Evolutionary conservation across 306 rosid species (phyloP).

Genomic region (Trifolium subterraneum): DNA sequence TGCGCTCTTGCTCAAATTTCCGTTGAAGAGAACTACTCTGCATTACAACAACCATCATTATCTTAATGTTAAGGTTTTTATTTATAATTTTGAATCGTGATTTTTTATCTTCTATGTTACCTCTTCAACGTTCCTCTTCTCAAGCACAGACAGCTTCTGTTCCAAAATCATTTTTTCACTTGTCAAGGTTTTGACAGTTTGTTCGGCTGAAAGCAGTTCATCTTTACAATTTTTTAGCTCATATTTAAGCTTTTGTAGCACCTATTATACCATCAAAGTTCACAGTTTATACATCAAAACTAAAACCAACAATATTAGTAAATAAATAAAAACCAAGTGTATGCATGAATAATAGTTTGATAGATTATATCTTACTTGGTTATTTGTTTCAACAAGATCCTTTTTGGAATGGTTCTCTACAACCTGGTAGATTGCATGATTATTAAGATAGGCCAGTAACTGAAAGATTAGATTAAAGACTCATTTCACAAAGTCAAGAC

Average conservation of each 20-base stretch:
- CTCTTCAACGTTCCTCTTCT: constrained; percentile 73
- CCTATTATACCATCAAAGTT: constrained; percentile 48
- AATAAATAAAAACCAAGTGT: constrained; percentile 16
- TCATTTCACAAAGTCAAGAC: constrained; percentile 34
- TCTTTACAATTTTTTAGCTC: constrained; percentile 68
- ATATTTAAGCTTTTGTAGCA: constrained; percentile 65
- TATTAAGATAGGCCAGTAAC: constrained; percentile 14
- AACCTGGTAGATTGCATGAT: constrained; percentile 54
- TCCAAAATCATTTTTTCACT: constrained; percentile 66
- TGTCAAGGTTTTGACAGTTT: constrained; percentile 61
- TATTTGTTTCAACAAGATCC: constrained; percentile 60
- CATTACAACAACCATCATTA: constrained; percentile 43
- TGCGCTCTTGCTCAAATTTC: constrained; percentile 72
- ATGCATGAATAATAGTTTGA: constrained; percentile 38
- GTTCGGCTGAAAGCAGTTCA: constrained; percentile 68
- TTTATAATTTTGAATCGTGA: constrained; percentile 19
- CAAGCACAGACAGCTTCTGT: constrained; percentile 60
- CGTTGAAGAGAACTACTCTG: constrained; percentile 63
- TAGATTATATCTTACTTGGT: constrained; percentile 57
- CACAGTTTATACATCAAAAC: constrained; percentile 24
- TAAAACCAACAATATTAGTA: constrained; percentile 16
- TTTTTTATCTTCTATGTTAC: constrained; percentile 45
- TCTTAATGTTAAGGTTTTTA: constrained; percentile 10
- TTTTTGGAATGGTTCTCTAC: constrained; percentile 58
- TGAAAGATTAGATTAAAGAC: constrained; percentile 19